phyloP scores from a whole-genome alignment of 1,284 basidiomycete species.

The Exsudoporus floridanus region DNA sequence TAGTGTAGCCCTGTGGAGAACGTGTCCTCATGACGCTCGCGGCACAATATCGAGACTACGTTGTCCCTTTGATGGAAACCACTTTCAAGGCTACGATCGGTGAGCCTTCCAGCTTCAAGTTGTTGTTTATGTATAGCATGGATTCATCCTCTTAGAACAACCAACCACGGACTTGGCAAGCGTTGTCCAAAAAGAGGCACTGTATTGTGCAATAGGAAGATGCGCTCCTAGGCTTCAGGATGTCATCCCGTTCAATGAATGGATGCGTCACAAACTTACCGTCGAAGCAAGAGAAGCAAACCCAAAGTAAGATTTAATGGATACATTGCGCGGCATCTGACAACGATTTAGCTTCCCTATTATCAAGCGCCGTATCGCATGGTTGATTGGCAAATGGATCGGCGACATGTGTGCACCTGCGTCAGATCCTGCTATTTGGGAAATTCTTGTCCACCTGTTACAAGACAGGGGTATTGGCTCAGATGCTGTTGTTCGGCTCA shows the following conservation, averaged over 20 bases:
- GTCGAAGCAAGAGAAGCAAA: conserved; percentile 58
- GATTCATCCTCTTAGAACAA: conserved; percentile 41
- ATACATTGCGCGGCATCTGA: conserved; percentile 18
- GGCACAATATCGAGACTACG: conserved; percentile 70
- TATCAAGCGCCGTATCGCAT: conserved; percentile 85
- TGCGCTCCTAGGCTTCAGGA: conserved; percentile 69
- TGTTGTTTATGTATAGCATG: neutral
- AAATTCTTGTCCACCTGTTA: conserved; percentile 74
- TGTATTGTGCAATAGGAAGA: conserved; percentile 87
- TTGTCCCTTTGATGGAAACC: conserved; percentile 67
- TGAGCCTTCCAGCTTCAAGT: conserved; percentile 32
- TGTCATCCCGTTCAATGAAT: conserved; percentile 63
- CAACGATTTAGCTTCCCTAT: conserved; percentile 67
- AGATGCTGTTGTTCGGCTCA: conserved; percentile 81
- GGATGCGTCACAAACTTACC: conserved; percentile 59
- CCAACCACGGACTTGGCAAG: conserved; percentile 56
- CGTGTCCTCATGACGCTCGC: conserved; percentile 81
- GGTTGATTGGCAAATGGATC: conserved; percentile 86
- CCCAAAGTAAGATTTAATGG: conserved; percentile 46
- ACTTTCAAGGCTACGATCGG: conserved; percentile 57
- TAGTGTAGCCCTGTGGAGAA: conserved; percentile 81
- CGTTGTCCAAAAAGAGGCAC: conserved; percentile 79
- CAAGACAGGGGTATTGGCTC: conserved; percentile 66
- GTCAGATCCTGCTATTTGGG: conserved; percentile 71
- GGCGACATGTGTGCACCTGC: conserved; percentile 61